phyloP scores from a whole-genome alignment of 2,329 filamentous ascomycete genomes.

The Ceratocystis ficicola region DNA sequence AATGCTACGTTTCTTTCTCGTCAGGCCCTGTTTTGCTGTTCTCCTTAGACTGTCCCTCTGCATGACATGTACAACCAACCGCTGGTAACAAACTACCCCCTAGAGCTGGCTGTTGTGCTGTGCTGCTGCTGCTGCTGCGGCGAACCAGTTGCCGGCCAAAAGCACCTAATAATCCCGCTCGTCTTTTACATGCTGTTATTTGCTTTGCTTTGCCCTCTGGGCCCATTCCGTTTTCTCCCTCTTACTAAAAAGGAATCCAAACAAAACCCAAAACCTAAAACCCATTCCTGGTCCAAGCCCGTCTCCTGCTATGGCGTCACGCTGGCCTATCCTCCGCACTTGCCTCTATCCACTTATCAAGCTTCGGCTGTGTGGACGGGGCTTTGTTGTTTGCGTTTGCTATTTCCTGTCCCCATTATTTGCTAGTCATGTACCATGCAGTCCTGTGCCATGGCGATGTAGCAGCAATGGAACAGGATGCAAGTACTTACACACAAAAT shows the following conservation, averaged over 20 bases:
- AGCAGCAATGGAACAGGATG: no score
- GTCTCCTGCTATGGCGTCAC: slow-evolving; percentile 1
- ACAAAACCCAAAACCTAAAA: not conserved
- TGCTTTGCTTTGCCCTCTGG: not conserved
- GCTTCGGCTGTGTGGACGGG: not conserved
- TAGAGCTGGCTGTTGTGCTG: no score
- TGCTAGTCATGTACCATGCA: not conserved
- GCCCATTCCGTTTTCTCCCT: not conserved
- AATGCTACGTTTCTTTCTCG: not conserved
- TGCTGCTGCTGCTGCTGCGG: not conserved
- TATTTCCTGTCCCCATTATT: not conserved
- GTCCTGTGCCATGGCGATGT: not conserved
- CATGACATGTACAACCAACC: no score
- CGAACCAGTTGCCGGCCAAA: not conserved
- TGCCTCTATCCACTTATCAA: not conserved
- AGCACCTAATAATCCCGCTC: not conserved
- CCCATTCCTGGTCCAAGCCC: slow-evolving; percentile 1
- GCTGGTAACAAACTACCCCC: no score
- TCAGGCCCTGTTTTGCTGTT: no score
- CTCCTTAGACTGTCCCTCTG: no score
- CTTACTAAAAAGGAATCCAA: not conserved
- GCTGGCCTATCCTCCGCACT: not conserved
- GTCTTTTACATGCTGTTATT: not conserved
- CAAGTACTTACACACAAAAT: no score
- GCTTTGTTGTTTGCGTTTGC: no score